These are phyloP conservation scores for Aspergillus sp. DNA, from an alignment of 2,329 filamentous ascomycete genomes.

Conservation along the genomic window DNA sequence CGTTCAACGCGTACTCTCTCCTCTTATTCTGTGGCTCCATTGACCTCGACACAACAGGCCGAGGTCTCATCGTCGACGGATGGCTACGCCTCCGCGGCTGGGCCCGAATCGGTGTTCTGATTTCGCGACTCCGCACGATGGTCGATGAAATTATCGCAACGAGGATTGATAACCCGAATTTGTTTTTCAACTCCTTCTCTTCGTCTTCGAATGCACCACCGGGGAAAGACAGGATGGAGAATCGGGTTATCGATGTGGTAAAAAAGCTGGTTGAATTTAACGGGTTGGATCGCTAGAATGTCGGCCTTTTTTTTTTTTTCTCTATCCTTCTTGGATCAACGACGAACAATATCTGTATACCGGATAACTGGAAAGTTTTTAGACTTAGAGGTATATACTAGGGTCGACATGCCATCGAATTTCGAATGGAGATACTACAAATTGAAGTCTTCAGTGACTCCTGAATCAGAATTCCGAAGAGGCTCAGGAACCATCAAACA, in stretches of 20 bases:
- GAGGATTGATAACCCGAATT: conserved; percentile 73
- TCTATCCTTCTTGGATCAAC: background rate
- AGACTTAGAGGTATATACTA: background rate
- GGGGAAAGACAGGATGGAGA: conserved; percentile 21
- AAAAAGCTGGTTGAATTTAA: conserved; percentile 83
- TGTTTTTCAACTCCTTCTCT: conserved; percentile 48
- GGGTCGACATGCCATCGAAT: background rate
- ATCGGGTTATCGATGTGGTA: conserved; percentile 70
- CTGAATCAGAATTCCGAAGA: background rate
- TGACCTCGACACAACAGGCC: conserved; percentile 79
- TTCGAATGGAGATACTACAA: background rate
- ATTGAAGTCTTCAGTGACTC: too few species aligned
- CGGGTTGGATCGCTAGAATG: conserved; percentile 65
- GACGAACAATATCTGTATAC: background rate
- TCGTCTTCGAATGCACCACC: background rate
- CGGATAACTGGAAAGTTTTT: background rate
- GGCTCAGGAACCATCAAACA: background rate
- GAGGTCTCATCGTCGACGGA: conserved; percentile 85
- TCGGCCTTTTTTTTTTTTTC: conserved; percentile 2
- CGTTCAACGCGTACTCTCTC: conserved; percentile 85
- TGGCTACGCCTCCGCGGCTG: conserved; percentile 87
- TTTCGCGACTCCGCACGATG: conserved; percentile 79
- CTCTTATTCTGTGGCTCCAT: conserved; percentile 86
- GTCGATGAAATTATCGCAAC: conserved; percentile 79
- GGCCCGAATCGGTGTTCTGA: conserved; percentile 90